These are phyloP conservation scores for Stagonosporopsis vannaccii DNA, from an alignment of 2,329 filamentous ascomycete genomes.

Conservation along the genomic window DNA sequence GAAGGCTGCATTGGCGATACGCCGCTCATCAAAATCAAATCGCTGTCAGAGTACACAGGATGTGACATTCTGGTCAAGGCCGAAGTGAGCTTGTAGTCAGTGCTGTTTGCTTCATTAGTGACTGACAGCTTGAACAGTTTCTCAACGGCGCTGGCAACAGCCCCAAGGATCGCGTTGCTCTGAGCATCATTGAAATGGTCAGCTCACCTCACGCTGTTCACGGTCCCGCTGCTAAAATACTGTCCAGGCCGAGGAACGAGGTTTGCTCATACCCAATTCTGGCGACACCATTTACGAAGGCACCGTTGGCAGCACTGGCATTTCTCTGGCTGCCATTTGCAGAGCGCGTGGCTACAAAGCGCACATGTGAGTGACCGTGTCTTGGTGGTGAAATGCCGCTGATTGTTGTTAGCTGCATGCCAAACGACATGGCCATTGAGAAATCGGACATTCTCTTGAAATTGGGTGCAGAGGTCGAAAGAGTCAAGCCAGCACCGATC, in stretches of 20 bases:
- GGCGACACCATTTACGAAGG: conserved; percentile 98
- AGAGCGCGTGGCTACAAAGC: conserved; percentile 88
- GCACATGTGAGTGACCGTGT: conserved; percentile 70
- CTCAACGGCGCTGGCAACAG: conserved; percentile 93
- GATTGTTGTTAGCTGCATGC: conserved; percentile 75
- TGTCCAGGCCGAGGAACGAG: conserved; percentile 73
- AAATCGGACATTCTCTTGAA: conserved; percentile 89
- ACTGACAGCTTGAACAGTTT: conserved; percentile 59
- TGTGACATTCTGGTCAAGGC: conserved; percentile 92
- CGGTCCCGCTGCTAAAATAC: conserved; percentile 10
- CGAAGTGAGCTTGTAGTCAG: conserved; percentile 61
- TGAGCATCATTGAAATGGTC: conserved; percentile 80
- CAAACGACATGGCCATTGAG: conserved; percentile 85
- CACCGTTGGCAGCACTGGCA: conserved; percentile 94
- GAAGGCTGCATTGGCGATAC: conserved; percentile 94
- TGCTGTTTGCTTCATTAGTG: not conserved
- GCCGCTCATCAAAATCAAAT: conserved; percentile 84
- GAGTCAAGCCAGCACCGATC: conserved; percentile 89
- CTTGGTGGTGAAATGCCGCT: conserved; percentile 4
- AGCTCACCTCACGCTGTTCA: not conserved
- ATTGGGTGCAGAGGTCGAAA: conserved; percentile 90
- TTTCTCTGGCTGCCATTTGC: conserved; percentile 88
- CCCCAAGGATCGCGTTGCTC: conserved; percentile 92
- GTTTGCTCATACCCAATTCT: conserved; percentile 76
- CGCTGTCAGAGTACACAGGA: conserved; percentile 84